These are phyloP conservation scores for Cladosporium velox DNA, from an alignment of 2,329 filamentous ascomycete species.

Conservation along the genomic window DNA sequence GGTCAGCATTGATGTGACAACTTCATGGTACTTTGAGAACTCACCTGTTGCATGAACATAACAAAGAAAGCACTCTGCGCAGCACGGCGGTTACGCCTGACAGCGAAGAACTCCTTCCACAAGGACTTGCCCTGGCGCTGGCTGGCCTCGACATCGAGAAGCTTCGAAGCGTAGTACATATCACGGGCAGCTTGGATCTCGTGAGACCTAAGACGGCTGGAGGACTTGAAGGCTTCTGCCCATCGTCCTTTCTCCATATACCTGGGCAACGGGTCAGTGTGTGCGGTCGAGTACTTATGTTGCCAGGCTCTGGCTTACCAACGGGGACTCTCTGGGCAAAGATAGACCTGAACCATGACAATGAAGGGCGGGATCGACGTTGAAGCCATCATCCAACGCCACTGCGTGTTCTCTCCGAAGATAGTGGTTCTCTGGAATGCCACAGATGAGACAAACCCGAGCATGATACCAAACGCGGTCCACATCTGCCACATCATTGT, in stretches of 20 bases:
- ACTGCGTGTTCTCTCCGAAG: constrained; percentile 28
- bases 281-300: not conserved
- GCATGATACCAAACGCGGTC: constrained; percentile 49
- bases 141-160: constrained; percentile 41
- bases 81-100: constrained; percentile 37
- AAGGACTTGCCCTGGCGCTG: constrained; percentile 42
- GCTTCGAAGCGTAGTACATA: constrained; percentile 40
- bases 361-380: constrained; percentile 44
- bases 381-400: constrained; percentile 36
- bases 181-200: constrained; percentile 45
- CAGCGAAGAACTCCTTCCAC: constrained; percentile 40
- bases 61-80: constrained; percentile 37
- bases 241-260: constrained; percentile 44
- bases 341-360: constrained; percentile 38
- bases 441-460: constrained; percentile 46
- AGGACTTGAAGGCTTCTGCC: constrained; percentile 40
- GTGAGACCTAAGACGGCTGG: constrained; percentile 38
- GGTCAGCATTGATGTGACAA: constrained; percentile 8
- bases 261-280: constrained; percentile 21
- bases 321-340: constrained; percentile 48
- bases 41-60: constrained; percentile 40
- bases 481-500: constrained; percentile 51
- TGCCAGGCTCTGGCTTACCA: constrained; percentile 23
- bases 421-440: constrained; percentile 38
- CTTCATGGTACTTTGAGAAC: constrained; percentile 11